Evolutionary conservation across 192 early-diverging fungal genomes (phyloP).

Genomic region (Umbelopsis isabellina): DNA sequence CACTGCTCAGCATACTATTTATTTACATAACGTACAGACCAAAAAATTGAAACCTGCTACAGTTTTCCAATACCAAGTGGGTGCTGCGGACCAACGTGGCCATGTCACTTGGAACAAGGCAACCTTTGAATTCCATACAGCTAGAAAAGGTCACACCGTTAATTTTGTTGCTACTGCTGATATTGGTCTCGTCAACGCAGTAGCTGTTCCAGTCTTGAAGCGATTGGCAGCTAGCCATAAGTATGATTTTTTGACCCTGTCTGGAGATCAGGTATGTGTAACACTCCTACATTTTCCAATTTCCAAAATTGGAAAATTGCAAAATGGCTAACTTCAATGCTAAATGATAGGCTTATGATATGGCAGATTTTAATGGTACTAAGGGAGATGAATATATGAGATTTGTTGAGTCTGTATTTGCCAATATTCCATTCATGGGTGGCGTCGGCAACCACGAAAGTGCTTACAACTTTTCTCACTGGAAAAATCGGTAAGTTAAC

Average conservation of each 20-base stretch:
- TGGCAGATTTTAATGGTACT: conserved; percentile 36
- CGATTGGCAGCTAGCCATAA: conserved; percentile 29
- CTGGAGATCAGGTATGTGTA: conserved; percentile 33
- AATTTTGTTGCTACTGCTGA: conserved; percentile 40
- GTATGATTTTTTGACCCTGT: conserved; percentile 37
- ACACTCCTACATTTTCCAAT: not conserved
- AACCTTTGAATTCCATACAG: conserved; percentile 36
- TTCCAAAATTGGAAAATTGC: not conserved
- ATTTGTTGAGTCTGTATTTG: conserved; percentile 30
- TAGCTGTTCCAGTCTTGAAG: conserved; percentile 24
- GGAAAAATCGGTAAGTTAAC: conserved; percentile 32
- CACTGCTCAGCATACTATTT: conserved; percentile 20
- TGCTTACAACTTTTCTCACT: conserved; percentile 39
- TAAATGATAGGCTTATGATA: conserved; percentile 25
- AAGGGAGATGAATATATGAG: conserved; percentile 43
- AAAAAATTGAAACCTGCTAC: conserved; percentile 23
- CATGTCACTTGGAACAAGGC: conserved; percentile 17
- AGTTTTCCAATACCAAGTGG: conserved; percentile 35
- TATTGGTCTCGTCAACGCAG: conserved; percentile 40
- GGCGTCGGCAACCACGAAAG: conserved; percentile 38
- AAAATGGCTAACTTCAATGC: not conserved
- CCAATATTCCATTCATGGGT: conserved; percentile 37
- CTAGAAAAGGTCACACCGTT: conserved; percentile 10
- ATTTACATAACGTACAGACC: conserved; percentile 36
- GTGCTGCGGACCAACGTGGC: not conserved